These are phyloP conservation scores for Xerocomus brunneocitrinus DNA, from an alignment of 768 basidiomycete genomes.

Conservation along the genomic window DNA sequence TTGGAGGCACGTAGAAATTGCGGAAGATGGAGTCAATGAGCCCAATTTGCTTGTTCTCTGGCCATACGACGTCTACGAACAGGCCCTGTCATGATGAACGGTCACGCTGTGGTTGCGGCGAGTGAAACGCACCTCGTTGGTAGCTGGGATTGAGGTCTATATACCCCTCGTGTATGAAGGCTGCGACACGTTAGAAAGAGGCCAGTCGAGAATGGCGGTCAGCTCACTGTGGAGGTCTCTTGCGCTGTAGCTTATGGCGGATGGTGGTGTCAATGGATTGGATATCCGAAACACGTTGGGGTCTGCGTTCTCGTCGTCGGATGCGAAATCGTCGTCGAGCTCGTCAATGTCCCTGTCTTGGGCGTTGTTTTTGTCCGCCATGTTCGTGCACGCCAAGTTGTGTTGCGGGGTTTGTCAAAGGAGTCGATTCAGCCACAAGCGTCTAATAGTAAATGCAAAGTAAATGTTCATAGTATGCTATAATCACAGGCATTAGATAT, in stretches of 20 bases:
- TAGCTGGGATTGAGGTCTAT: slow-evolving; percentile 72
- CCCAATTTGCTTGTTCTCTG: slow-evolving; percentile 56
- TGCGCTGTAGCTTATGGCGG: slow-evolving; percentile 40
- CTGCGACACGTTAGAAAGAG: slow-evolving; percentile 30
- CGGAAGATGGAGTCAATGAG: slow-evolving; percentile 49
- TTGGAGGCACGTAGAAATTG: slow-evolving; percentile 51
- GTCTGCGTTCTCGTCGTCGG: slow-evolving; percentile 36
- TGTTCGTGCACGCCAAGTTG: slow-evolving; percentile 6
- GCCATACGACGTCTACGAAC: slow-evolving; percentile 69
- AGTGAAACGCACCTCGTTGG: slow-evolving; percentile 53
- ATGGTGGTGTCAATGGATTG: slow-evolving; percentile 38
- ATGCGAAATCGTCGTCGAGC: slow-evolving; percentile 41
- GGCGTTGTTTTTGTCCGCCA: slow-evolving; percentile 16
- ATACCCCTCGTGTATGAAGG: slow-evolving; percentile 59
- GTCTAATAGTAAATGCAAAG: not conserved
- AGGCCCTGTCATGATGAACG: slow-evolving; percentile 1
- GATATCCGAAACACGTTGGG: slow-evolving; percentile 42
- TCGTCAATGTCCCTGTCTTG: slow-evolving; percentile 44
- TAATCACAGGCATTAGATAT: too few relatives aligned
- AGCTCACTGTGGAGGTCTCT: slow-evolving; percentile 44
- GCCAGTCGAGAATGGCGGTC: not conserved
- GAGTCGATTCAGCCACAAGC: slow-evolving; percentile 16
- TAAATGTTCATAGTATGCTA: too few relatives aligned
- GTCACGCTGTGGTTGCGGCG: not conserved
- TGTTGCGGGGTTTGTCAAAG: not conserved